Evolutionary conservation across 208 protist genomes (phyloP).

Genomic region (Wallacemonas collosoma): DNA sequence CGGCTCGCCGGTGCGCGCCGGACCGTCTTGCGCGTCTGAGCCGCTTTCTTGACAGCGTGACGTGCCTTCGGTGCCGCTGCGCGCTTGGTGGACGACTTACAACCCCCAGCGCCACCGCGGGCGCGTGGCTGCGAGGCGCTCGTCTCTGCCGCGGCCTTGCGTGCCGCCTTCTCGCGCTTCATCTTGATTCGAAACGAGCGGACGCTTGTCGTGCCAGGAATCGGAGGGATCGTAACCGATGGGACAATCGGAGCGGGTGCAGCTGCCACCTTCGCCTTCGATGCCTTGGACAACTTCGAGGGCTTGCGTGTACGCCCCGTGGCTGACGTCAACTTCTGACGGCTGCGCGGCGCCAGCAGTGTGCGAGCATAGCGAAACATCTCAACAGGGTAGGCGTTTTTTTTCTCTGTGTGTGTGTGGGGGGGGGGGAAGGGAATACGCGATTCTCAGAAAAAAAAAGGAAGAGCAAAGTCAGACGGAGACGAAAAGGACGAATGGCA

Average conservation of each 20-base stretch:
- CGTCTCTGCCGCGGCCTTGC: background rate
- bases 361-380: background rate
- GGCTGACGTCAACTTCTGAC: background rate
- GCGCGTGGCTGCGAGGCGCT: constrained; percentile 5
- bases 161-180: constrained; percentile 10
- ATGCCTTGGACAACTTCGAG: background rate
- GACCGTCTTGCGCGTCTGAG: background rate
- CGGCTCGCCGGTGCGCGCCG: too few relatives aligned
- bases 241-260: background rate
- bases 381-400: background rate
- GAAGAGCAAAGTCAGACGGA: too few relatives aligned
- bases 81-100: constrained; percentile 20
- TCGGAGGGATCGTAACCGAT: constrained; percentile 3
- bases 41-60: constrained; percentile 18
- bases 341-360: background rate
- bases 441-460: background rate
- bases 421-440: background rate
- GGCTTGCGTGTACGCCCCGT: too few relatives aligned
- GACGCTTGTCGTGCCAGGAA: constrained; percentile 1
- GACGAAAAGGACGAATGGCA: too few relatives aligned
- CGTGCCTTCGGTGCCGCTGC: background rate
- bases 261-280: background rate
- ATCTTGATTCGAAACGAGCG: constrained; percentile 14
- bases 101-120: background rate
- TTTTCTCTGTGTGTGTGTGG: background rate